A percentile compares a stretch with the other conserved stretches of the same genome.
These are phyloP conservation scores for Oxyria digyna DNA, from an alignment of 148 eudicot species.

Conservation along the genomic window DNA sequence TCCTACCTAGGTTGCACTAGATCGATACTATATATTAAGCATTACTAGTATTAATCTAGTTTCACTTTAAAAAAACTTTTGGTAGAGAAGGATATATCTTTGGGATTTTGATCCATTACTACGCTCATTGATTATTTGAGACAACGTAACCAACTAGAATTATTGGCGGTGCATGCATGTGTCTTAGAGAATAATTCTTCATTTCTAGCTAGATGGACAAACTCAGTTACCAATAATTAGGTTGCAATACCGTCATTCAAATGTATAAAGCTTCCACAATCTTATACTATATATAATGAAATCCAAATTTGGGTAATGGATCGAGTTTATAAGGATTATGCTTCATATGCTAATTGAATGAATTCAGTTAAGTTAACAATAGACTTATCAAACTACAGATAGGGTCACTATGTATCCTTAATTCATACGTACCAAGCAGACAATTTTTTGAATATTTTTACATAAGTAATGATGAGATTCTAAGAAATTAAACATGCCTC, in stretches of 20 bases:
- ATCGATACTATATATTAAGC: not conserved
- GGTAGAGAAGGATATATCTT: constrained; percentile 1
- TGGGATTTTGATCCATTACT: not conserved
- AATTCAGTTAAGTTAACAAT: no score
- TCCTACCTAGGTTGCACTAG: not conserved
- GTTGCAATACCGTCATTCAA: not conserved
- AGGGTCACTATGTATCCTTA: no score
- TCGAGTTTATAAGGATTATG: not conserved
- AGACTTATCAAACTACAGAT: no score
- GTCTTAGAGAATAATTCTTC: not conserved
- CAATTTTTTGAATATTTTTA: no score
- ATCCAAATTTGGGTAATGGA: not conserved
- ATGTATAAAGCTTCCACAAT: not conserved
- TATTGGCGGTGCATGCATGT: not conserved
- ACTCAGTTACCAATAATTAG: not conserved
- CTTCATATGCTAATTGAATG: not conserved
- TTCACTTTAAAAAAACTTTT: not conserved
- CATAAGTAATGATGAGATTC: no score
- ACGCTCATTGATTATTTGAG: not conserved
- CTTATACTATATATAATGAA: not conserved
- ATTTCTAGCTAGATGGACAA: not conserved
- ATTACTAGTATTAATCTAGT: not conserved
- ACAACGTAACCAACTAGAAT: not conserved
- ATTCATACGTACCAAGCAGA: no score
- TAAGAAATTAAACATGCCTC: no score